A percentile compares a stretch with the other conserved stretches of the same genome.
Evolutionary conservation across 257 asterid genomes (phyloP).

Genomic region (Linderniella brevidens): DNA sequence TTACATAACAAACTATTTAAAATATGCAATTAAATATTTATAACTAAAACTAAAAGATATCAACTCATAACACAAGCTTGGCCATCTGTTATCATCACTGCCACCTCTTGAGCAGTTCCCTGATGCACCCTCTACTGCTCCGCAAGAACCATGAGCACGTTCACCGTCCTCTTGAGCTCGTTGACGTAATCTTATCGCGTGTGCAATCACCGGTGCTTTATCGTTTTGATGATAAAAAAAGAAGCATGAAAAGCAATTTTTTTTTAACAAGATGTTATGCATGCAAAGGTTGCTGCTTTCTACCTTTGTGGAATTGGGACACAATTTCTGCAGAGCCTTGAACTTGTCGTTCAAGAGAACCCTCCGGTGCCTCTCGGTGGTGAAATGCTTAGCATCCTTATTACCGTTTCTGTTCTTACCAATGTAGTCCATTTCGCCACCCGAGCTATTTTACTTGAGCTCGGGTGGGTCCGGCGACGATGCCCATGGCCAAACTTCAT

Average conservation of each 20-base stretch:
- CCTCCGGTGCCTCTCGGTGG: conserved; percentile 78
- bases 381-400: conserved; percentile 47
- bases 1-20: no score
- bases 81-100: no score
- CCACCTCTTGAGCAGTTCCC: conserved; percentile 52
- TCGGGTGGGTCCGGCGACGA: no score
- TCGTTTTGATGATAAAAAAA: conserved; percentile 22
- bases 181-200: conserved; percentile 43
- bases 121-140: conserved; percentile 59
- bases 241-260: no score
- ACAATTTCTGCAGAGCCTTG: conserved; percentile 32
- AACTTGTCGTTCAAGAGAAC: conserved; percentile 47
- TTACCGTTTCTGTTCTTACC: conserved; percentile 33
- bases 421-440: conserved; percentile 38
- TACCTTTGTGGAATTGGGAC: conserved; percentile 78
- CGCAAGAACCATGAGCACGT: conserved; percentile 31
- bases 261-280: background rate
- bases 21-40: no score
- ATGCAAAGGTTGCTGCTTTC: background rate
- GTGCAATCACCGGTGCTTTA: conserved; percentile 45
- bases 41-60: no score
- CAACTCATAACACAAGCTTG: no score
- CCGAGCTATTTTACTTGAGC: no score
- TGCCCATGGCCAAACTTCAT: no score
- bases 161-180: conserved; percentile 48